Conservation (phyloP, 805 yeast genomes). For the Yamadazyma olivae region DNA sequence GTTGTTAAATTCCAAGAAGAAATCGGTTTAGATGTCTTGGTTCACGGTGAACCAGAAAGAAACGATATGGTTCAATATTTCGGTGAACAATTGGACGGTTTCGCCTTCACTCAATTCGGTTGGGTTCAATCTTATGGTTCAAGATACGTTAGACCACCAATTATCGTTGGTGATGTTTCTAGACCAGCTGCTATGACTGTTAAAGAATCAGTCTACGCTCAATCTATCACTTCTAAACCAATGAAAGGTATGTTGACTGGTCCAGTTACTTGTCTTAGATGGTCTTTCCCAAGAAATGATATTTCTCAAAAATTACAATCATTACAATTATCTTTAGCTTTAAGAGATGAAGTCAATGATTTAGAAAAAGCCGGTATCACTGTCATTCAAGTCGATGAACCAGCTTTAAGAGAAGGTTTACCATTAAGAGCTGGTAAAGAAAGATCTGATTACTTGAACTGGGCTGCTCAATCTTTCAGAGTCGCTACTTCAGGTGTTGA, state of each 20-base stretch:
- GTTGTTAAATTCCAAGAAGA: slow-evolving; percentile 99
- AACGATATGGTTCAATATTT: slow-evolving; percentile 99
- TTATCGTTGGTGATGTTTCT: slow-evolving; percentile 97
- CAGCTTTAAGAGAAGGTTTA: slow-evolving; percentile 99
- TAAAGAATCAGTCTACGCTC: slow-evolving; percentile 98
- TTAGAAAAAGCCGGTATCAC: slow-evolving; percentile 98
- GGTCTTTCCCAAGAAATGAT: slow-evolving; percentile 99
- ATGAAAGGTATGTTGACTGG: slow-evolving; percentile 99
- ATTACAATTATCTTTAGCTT: slow-evolving; percentile 93
- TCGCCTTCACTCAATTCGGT: slow-evolving; percentile 97
- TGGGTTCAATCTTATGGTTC: slow-evolving; percentile 99
- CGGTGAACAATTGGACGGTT: slow-evolving; percentile 98
- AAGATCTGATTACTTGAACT: slow-evolving; percentile 92
- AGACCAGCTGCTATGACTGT: slow-evolving; percentile 99
- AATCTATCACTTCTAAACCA: slow-evolving; percentile 91
- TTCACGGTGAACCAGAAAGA: slow-evolving; percentile 99
- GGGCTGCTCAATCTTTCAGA: slow-evolving; percentile 99
- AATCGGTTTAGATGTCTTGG: slow-evolving; percentile 95
- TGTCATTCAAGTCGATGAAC: slow-evolving; percentile 99
- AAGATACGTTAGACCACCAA: slow-evolving; percentile 99
- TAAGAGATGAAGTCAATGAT: slow-evolving; percentile 98
- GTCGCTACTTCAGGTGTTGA: slow-evolving; percentile 98
- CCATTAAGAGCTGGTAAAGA: slow-evolving; percentile 98
- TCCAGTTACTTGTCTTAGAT: slow-evolving; percentile 98
- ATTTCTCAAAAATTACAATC: slow-evolving; percentile 91